Conservation (phyloP, 2,329 filamentous ascomycete genomes). For the Ceratocystis huliohia region DNA sequence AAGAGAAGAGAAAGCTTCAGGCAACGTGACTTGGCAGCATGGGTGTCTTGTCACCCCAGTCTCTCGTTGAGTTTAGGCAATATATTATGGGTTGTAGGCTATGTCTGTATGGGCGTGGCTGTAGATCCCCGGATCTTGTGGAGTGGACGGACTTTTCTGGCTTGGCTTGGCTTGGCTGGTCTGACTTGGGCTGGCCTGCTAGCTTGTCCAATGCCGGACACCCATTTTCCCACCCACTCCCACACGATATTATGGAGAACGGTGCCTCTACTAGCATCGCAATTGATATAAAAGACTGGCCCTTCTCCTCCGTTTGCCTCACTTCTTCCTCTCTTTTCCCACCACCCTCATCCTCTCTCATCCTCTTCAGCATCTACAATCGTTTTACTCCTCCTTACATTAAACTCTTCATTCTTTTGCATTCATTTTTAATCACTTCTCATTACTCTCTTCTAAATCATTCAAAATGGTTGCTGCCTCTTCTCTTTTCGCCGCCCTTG, state of each 20-base stretch:
- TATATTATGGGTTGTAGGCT: no score
- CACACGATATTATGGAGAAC: background rate
- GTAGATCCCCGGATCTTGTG: no score
- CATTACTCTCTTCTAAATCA: background rate
- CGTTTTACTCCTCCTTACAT: background rate
- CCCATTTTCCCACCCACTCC: background rate
- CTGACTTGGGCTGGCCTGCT: no score
- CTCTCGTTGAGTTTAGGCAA: no score
- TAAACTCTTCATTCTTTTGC: background rate
- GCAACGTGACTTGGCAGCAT: no score
- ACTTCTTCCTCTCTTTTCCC: slow-evolving; percentile 14
- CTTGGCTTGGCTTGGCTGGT: no score
- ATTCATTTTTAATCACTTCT: background rate
- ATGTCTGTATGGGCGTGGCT: no score
- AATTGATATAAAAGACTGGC: slow-evolving; percentile 6
- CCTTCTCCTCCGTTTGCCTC: background rate
- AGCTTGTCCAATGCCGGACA: background rate
- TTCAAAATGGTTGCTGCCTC: slow-evolving; percentile 17
- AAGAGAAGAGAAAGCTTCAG: no score
- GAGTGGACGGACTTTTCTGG: no score
- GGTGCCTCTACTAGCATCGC: background rate
- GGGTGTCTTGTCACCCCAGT: no score
- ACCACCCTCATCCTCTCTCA: slow-evolving; percentile 10
- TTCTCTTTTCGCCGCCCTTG: slow-evolving; percentile 10
- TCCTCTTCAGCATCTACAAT: background rate